Base-by-base conservation (phyloP, 164 flowering plant species). In the Vitis cinerea region DNA sequence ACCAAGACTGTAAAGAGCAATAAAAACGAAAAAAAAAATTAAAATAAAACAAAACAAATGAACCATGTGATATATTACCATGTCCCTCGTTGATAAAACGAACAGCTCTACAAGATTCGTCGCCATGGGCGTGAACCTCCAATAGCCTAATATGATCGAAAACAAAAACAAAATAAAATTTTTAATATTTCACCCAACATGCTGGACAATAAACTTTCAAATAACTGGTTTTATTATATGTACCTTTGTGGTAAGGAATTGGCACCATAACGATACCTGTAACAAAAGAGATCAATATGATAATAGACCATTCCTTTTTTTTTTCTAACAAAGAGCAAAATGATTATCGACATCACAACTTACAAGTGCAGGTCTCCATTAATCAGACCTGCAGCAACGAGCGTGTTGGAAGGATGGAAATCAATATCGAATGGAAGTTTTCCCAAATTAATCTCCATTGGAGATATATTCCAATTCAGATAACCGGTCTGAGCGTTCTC, bases 101-200 rank as follows among this genome's bases (percentile, higher is more conserved):
- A 72, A 83, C 85, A 4, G 97, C 88, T 84, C 98, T 81, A 71
- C 98, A 91, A 8, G 99, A 95, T 75, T 93, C 44, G 1, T 31
- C 92, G 0, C 53, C 69, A 61, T 95, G 99, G 4, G 93, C 96
- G 12, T 61, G 76, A 76, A 91, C 74, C 59, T 85, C 75, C 72
- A 86, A 73, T 74, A 90, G 44, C 81, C 98, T 94, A 61, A 50
- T 53, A 67, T 12, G 14, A 49, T 31, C 8, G 15, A 17, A 61
- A 62, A 52, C 1, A 69, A 68, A 56, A 53, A 72, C 19, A 10
- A 31, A n/a, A 17, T 50, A 29, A 17, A 15, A 15, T 23, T 37
- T 16, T 13, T 6, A 2, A 59, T 12, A 29, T 15, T 31, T 50
- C 10, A 30, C 14, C 30, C 0, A 37, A 50, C 16, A 17, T n/a